These are phyloP conservation scores for Truncatella angustata DNA, from an alignment of 2,329 filamentous ascomycete genomes.

Conservation along the genomic window DNA sequence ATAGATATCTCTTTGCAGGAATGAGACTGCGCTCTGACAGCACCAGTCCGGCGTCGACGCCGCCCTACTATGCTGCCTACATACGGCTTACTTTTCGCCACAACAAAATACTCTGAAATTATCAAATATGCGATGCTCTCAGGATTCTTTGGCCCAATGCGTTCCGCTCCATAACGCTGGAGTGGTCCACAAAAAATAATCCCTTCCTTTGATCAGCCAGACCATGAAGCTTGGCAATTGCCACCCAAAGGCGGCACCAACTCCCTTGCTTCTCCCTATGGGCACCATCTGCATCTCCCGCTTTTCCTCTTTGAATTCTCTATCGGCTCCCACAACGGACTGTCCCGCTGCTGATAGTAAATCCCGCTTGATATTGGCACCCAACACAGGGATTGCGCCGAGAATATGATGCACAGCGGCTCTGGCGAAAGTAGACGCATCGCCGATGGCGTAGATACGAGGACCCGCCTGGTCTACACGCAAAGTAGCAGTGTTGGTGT, in stretches of 20 bases:
- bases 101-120: too few relatives aligned
- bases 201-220: slow-evolving; percentile 48
- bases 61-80: too few relatives aligned
- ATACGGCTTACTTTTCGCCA: too few relatives aligned
- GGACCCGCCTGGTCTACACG: slow-evolving; percentile 30
- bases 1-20: too few relatives aligned
- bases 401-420: slow-evolving; percentile 42
- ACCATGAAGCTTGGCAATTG: slow-evolving; percentile 42
- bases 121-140: too few relatives aligned
- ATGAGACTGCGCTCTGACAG: too few relatives aligned
- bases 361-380: slow-evolving; percentile 48
- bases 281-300: slow-evolving; percentile 46
- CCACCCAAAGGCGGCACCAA: slow-evolving; percentile 42
- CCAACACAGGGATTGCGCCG: slow-evolving; percentile 39
- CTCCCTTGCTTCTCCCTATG: slow-evolving; percentile 42
- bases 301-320: slow-evolving; percentile 41
- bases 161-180: slow-evolving; percentile 47
- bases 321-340: slow-evolving; percentile 10
- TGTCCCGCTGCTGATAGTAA: slow-evolving; percentile 33
- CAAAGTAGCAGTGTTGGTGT: slow-evolving; percentile 34
- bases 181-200: slow-evolving; percentile 52
- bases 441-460: slow-evolving; percentile 46
- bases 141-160: slow-evolving; percentile 35
- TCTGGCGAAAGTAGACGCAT: slow-evolving; percentile 37
- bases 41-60: too few relatives aligned